These are phyloP conservation scores for Kingdonia uniflora DNA, from an alignment of 164 flowering plant species.

Conservation along the genomic window DNA sequence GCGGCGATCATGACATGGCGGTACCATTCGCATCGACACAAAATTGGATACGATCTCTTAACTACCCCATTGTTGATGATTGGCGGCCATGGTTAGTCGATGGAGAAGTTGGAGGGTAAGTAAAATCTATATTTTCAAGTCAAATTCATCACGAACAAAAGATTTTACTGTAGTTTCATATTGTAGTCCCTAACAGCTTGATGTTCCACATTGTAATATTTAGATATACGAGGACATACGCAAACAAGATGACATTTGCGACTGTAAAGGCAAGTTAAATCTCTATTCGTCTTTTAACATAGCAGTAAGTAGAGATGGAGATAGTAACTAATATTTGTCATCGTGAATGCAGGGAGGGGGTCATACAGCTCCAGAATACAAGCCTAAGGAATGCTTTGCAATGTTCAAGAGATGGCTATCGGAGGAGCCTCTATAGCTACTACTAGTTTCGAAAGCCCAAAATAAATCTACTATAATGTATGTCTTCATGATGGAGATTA, in stretches of 20 bases:
- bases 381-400: conserved; percentile 25
- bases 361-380: conserved; percentile 47
- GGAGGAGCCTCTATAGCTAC: conserved; percentile 13
- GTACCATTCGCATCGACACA: no score
- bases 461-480: neutral
- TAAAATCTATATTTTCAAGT: neutral
- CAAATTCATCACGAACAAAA: neutral
- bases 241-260: neutral
- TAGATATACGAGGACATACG: conserved; percentile 2
- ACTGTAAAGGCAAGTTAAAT: neutral
- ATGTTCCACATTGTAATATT: neutral
- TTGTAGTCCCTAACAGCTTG: neutral
- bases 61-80: conserved; percentile 18
- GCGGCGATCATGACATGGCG: no score
- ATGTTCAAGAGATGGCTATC: conserved; percentile 39
- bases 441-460: no score
- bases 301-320: no score
- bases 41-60: conserved; percentile 18
- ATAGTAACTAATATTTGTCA: neutral
- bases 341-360: conserved; percentile 24
- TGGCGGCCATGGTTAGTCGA: conserved; percentile 1
- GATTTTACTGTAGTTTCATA: neutral
- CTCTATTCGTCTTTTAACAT: neutral
- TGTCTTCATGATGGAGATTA: no score
- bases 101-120: neutral